phyloP scores from a whole-genome alignment of 345 rosid species.

The Eucalyptus shirleyi region DNA sequence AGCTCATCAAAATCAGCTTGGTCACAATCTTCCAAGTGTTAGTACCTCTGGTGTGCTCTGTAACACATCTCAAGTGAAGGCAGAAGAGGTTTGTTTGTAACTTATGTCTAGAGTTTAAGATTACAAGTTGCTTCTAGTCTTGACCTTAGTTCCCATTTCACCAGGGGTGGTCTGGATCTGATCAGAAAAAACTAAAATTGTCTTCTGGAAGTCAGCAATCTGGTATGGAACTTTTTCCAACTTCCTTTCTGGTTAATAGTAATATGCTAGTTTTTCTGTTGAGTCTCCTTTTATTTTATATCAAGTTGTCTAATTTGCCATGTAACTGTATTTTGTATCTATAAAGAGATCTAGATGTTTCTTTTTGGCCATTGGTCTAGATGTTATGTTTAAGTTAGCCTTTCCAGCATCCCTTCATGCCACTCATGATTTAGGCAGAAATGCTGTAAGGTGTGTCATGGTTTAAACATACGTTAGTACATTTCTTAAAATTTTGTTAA shows the following conservation, averaged over 20 bases:
- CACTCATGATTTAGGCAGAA: not conserved
- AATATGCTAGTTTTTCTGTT: not conserved
- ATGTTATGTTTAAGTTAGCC: not conserved
- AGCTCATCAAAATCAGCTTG: slow-evolving; percentile 22
- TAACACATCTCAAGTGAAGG: slow-evolving; percentile 37
- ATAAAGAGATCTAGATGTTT: not conserved
- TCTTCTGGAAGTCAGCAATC: not conserved
- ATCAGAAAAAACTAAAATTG: not conserved
- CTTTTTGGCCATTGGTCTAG: not conserved
- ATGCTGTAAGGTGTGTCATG: not conserved
- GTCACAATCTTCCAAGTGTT: slow-evolving; percentile 20
- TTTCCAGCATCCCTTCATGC: not conserved
- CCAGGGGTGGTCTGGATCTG: not conserved
- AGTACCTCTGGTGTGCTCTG: slow-evolving; percentile 23
- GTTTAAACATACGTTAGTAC: not conserved
- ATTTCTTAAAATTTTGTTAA: not conserved
- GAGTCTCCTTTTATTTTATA: not conserved
- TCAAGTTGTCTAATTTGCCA: not conserved
- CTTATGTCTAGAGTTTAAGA: not conserved
- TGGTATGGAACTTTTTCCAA: not conserved
- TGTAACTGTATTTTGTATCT: not conserved
- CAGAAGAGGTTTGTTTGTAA: slow-evolving; percentile 54
- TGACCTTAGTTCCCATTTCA: not conserved
- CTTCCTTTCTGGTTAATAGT: not conserved
- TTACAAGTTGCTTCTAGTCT: not conserved